Percentiles rank a stretch among this genome's conserved stretches.
These are phyloP conservation scores for Daedaleopsis sinensis DNA, from an alignment of 768 basidiomycete genomes.

Conservation along the genomic window DNA sequence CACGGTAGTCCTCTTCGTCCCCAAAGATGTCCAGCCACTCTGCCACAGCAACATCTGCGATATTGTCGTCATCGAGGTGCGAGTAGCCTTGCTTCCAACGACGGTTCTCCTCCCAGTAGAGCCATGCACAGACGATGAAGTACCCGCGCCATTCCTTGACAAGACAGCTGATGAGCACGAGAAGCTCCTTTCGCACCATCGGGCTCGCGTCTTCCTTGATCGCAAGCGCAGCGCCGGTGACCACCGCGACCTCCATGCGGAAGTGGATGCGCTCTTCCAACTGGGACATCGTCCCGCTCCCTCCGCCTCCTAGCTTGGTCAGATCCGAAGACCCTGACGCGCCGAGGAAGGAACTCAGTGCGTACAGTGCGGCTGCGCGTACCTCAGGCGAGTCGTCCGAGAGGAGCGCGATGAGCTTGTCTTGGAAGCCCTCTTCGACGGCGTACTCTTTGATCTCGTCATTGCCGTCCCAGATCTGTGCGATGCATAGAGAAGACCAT, in stretches of 20 bases:
- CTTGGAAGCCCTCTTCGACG: constrained; percentile 78
- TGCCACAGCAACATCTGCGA: constrained; percentile 60
- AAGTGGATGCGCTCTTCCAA: constrained; percentile 80
- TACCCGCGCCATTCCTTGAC: constrained; percentile 97
- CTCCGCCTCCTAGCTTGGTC: constrained; percentile 75
- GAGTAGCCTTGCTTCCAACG: constrained; percentile 51
- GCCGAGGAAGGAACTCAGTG: constrained; percentile 92
- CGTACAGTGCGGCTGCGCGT: constrained; percentile 86
- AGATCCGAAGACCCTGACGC: constrained; percentile 78
- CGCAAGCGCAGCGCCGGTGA: constrained; percentile 84
- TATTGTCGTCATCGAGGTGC: constrained; percentile 69
- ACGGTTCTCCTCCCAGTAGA: constrained; percentile 92
- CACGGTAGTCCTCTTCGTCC: constrained; percentile 65
- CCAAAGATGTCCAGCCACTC: constrained; percentile 79
- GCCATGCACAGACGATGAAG: constrained; percentile 95
- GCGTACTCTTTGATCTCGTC: constrained; percentile 89
- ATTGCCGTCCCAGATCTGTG: constrained; percentile 91
- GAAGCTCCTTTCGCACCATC: constrained; percentile 92
- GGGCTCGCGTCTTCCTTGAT: constrained; percentile 95
- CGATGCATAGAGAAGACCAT: constrained; percentile 93
- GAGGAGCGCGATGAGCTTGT: constrained; percentile 76
- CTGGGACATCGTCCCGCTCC: constrained; percentile 78
- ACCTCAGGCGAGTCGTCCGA: constrained; percentile 93
- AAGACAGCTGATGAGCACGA: constrained; percentile 88
- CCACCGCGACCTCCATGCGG: constrained; percentile 89